These are phyloP conservation scores for Quercus dentata DNA, from an alignment of 306 rosid genomes.

Conservation along the genomic window DNA sequence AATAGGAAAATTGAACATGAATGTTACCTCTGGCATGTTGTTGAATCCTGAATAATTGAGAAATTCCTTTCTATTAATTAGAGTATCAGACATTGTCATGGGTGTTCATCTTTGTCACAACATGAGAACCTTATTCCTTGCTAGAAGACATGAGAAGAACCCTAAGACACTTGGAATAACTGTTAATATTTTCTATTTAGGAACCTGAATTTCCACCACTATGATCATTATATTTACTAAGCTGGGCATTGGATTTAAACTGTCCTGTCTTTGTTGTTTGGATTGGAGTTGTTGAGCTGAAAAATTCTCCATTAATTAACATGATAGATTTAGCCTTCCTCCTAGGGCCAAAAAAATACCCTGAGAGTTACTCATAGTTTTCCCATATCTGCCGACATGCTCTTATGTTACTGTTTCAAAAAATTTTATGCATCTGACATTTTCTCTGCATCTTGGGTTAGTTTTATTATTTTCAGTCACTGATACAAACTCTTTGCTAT, in stretches of 20 bases:
- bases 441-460: slow-evolving; percentile 7
- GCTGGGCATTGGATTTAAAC: background rate
- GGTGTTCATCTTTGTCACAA: background rate
- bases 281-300: background rate
- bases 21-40: background rate
- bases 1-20: background rate
- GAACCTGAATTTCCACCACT: background rate
- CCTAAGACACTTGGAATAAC: background rate
- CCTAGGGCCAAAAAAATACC: no score
- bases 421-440: background rate
- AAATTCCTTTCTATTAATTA: background rate
- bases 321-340: no score
- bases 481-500: slow-evolving; percentile 17
- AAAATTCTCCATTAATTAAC: background rate
- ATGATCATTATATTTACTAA: background rate
- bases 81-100: background rate
- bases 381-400: background rate
- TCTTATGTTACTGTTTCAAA: background rate
- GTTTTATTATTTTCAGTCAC: slow-evolving; percentile 13
- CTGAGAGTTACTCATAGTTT: background rate
- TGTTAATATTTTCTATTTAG: background rate
- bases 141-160: background rate
- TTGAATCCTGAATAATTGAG: background rate
- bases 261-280: background rate
- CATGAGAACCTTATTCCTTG: background rate